A percentile compares a stretch with the other conserved stretches of the same genome.
Conservation (phyloP, 148 eudicot genomes). For the Suaeda aralocaspica region DNA sequence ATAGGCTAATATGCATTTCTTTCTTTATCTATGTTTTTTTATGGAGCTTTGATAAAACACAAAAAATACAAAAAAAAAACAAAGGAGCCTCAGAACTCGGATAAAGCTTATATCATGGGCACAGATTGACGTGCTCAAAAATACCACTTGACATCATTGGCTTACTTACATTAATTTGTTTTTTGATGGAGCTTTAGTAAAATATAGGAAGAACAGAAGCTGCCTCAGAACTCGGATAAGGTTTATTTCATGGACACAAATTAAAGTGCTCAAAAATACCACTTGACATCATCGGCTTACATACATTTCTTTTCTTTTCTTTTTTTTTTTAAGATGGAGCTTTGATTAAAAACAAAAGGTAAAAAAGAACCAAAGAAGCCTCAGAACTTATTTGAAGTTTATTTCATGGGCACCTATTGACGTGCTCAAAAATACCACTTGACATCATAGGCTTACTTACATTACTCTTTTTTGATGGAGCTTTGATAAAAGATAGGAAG, state of each 20-base stretch:
- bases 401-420: neutral
- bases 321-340: too few relatives aligned
- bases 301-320: too few relatives aligned
- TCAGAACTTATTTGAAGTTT: constrained; percentile 4
- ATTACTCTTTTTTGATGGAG: too few relatives aligned
- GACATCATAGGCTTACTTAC: neutral
- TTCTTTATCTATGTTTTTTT: too few relatives aligned
- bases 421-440: constrained; percentile 3
- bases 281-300: neutral
- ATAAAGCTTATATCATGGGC: neutral
- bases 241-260: neutral
- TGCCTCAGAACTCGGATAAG: too few relatives aligned
- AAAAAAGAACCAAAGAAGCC: neutral
- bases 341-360: too few relatives aligned
- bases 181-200: too few relatives aligned
- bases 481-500: too few relatives aligned
- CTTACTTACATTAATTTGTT: too few relatives aligned
- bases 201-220: too few relatives aligned
- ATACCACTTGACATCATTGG: constrained; percentile 4
- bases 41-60: too few relatives aligned
- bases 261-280: neutral
- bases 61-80: too few relatives aligned
- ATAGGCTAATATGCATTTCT: neutral
- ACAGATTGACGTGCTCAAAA: neutral
- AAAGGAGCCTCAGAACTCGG: constrained; percentile 6